A percentile compares a stretch with the other conserved stretches of the same genome.
phyloP scores from a whole-genome alignment of 495 filamentous ascomycete species.

The Penicillium flavigenum region DNA sequence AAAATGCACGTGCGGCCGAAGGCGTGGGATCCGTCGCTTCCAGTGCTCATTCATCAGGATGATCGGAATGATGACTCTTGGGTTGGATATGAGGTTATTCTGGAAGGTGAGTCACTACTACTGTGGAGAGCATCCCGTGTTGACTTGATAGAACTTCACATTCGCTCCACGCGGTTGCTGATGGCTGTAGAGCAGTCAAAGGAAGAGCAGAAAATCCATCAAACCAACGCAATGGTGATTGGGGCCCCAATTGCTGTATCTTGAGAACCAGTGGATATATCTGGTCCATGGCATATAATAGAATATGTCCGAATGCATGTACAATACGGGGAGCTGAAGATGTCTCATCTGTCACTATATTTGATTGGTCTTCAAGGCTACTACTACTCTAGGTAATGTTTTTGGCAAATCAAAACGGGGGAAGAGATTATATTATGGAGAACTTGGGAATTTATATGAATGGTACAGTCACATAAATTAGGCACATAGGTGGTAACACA shows the following conservation, averaged over 20 bases:
- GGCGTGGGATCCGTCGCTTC: slow-evolving; percentile 26
- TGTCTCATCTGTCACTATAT: neutral
- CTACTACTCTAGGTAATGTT: too few relatives aligned
- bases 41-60: slow-evolving; percentile 41
- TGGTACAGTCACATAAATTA: too few relatives aligned
- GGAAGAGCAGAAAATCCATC: slow-evolving; percentile 52
- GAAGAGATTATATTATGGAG: too few relatives aligned
- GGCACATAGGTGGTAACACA: too few relatives aligned
- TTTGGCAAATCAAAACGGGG: too few relatives aligned
- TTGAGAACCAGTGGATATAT: neutral
- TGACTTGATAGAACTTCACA: slow-evolving; percentile 52
- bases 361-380: neutral
- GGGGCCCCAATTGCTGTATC: slow-evolving; percentile 3
- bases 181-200: slow-evolving; percentile 57
- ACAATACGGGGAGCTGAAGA: too few relatives aligned
- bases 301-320: too few relatives aligned
- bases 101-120: slow-evolving; percentile 51
- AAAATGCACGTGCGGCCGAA: slow-evolving; percentile 52
- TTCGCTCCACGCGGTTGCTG: slow-evolving; percentile 58
- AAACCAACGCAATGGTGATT: slow-evolving; percentile 52
- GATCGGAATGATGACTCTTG: slow-evolving; percentile 54
- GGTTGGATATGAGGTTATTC: slow-evolving; percentile 60
- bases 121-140: slow-evolving; percentile 15
- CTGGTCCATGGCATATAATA: neutral
- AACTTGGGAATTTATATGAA: too few relatives aligned